Conservation (phyloP, 192 early-diverging fungal species). For the Linnemannia zychae region DNA sequence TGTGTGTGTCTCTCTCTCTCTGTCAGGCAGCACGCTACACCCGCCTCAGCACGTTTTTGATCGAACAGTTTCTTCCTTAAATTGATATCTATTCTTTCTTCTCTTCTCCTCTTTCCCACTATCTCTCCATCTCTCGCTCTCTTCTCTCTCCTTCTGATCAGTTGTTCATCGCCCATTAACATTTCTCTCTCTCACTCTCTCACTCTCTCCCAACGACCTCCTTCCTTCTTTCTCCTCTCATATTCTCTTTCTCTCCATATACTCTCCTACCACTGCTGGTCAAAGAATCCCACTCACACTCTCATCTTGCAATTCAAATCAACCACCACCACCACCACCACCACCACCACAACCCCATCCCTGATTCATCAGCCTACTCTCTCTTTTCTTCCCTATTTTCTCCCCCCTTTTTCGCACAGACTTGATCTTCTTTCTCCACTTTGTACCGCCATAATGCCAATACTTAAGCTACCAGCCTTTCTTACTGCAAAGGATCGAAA, state of each 20-base stretch:
- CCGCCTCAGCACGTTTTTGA: neutral
- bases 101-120: neutral
- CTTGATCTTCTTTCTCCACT: neutral
- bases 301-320: neutral
- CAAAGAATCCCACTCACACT: neutral
- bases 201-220: slow-evolving; percentile 7
- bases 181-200: too few relatives aligned
- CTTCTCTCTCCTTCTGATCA: neutral
- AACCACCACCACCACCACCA: neutral
- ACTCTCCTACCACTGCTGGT: neutral
- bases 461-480: slow-evolving; percentile 31
- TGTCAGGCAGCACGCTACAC: neutral
- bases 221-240: neutral
- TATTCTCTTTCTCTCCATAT: neutral
- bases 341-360: neutral
- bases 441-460: neutral
- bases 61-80: neutral
- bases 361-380: neutral
- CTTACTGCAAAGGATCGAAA: slow-evolving; percentile 29
- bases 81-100: neutral
- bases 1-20: neutral
- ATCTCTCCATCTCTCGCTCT: neutral
- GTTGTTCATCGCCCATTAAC: neutral
- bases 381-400: neutral
- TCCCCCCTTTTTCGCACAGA: neutral